A percentile compares a stretch with the other conserved stretches of the same genome.
Evolutionary conservation across 176 grass and related monocot genomes (phyloP).

Genomic region (Aechmea fasciata): DNA sequence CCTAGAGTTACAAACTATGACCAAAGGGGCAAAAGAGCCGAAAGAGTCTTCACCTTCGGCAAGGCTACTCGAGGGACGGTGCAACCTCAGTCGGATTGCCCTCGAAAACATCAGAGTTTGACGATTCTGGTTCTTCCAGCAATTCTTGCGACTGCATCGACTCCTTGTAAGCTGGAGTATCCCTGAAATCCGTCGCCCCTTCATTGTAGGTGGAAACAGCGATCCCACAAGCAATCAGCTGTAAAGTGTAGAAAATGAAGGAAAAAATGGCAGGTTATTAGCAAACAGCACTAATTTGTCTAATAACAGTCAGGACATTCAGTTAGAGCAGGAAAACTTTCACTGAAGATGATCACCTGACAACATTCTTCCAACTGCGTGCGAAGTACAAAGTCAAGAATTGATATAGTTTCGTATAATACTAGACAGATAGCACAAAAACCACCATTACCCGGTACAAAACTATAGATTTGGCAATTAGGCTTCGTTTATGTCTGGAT

Average conservation of each 20-base stretch:
- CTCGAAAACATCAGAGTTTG: conserved; percentile 78
- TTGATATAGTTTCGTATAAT: too few species aligned
- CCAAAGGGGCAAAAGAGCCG: too few species aligned
- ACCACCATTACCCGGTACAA: too few species aligned
- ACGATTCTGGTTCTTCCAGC: conserved; percentile 74
- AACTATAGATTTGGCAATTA: too few species aligned
- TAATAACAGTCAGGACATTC: background rate
- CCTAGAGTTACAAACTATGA: too few species aligned
- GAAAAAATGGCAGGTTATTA: background rate
- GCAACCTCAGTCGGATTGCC: conserved; percentile 94
- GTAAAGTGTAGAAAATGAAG: conserved; percentile 6
- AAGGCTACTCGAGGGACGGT: conserved; percentile 61
- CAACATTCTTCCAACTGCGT: too few species aligned
- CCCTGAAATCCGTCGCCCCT: conserved; percentile 78
- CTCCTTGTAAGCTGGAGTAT: conserved; percentile 84
- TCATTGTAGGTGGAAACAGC: conserved; percentile 86
- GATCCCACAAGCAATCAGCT: conserved; percentile 82
- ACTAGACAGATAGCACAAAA: too few species aligned
- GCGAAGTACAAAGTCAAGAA: too few species aligned
- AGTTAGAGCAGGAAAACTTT: background rate
- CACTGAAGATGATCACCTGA: too few species aligned
- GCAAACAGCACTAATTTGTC: background rate
- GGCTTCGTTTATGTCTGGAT: too few species aligned
- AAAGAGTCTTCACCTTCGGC: background rate
- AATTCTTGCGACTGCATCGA: conserved; percentile 57